These are phyloP conservation scores for Keithomyces neogunnii DNA, from an alignment of 2,329 filamentous ascomycete genomes.

Conservation along the genomic window DNA sequence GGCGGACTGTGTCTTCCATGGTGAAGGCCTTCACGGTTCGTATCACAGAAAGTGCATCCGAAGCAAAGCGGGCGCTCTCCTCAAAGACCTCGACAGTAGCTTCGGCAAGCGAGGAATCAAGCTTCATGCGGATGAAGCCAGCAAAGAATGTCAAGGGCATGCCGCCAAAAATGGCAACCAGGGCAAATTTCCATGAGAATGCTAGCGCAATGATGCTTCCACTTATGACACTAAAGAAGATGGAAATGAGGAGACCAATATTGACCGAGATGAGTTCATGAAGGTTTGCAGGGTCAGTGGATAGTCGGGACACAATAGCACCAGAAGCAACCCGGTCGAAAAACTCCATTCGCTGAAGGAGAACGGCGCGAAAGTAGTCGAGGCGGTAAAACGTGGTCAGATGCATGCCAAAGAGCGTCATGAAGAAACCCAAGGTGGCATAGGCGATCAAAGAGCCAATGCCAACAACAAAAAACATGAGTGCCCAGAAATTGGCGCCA, in stretches of 20 bases:
- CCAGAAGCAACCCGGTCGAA: constrained; percentile 55
- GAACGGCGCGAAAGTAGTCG: constrained; percentile 48
- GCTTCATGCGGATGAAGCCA: constrained; percentile 42
- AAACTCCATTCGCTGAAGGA: constrained; percentile 53
- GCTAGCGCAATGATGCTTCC: constrained; percentile 60
- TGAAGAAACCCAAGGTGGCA: constrained; percentile 27
- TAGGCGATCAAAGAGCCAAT: constrained; percentile 44
- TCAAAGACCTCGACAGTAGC: constrained; percentile 50
- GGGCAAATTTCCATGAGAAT: constrained; percentile 69
- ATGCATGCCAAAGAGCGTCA: constrained; percentile 54
- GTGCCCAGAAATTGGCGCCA: constrained; percentile 48
- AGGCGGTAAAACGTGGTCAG: constrained; percentile 54
- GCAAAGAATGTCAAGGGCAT: constrained; percentile 51
- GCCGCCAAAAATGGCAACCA: constrained; percentile 51
- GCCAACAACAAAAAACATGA: constrained; percentile 57
- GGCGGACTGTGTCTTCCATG: constrained; percentile 48
- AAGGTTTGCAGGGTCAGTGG: constrained; percentile 56
- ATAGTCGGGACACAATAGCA: constrained; percentile 54
- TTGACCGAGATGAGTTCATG: constrained; percentile 63
- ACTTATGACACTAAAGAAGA: constrained; percentile 56
- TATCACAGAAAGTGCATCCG: constrained; percentile 51
- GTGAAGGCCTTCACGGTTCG: constrained; percentile 55
- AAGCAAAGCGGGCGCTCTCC: constrained; percentile 49
- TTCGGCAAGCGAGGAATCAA: constrained; percentile 54
- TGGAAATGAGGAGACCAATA: constrained; percentile 56